Evolutionary conservation across 768 basidiomycete species (phyloP).

Genomic region (Amanita rimosa): DNA sequence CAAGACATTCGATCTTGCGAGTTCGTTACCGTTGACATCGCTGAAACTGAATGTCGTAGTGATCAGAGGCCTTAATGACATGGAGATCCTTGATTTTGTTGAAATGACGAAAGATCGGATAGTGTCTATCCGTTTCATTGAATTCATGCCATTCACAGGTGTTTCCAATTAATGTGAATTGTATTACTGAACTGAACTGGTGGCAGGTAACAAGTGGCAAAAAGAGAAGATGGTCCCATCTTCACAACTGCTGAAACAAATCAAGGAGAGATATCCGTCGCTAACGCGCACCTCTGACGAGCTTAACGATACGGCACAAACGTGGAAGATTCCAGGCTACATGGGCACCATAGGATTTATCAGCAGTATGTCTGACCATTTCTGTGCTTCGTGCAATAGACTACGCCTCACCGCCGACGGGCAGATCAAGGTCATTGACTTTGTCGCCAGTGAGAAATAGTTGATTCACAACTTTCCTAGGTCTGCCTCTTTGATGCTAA

Average conservation of each 20-base stretch:
- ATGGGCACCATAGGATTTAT: conserved; percentile 76
- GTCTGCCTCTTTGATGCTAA: conserved; percentile 83
- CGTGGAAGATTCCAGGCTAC: conserved; percentile 65
- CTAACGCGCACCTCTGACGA: conserved; percentile 54
- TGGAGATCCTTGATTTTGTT: conserved; percentile 72
- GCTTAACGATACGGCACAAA: conserved; percentile 71
- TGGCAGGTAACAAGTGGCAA: conserved; percentile 71
- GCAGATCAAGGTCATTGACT: conserved; percentile 59
- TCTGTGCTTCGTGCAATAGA: conserved; percentile 78
- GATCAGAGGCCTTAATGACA: conserved; percentile 70
- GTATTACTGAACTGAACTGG: conserved; percentile 3
- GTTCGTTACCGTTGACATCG: conserved; percentile 38
- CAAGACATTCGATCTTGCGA: conserved; percentile 51
- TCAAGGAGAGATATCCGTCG: conserved; percentile 35
- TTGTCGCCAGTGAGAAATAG: background rate
- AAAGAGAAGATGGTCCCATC: conserved; percentile 76
- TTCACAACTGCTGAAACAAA: conserved; percentile 41
- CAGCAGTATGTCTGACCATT: conserved; percentile 90
- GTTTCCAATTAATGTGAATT: conserved; percentile 1
- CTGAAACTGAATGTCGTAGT: conserved; percentile 84
- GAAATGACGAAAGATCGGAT: conserved; percentile 54
- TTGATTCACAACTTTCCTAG: conserved; percentile 23
- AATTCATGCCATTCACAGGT: conserved; percentile 94
- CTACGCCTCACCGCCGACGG: conserved; percentile 84
- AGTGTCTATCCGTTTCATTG: conserved; percentile 77